A percentile compares a stretch with the other conserved stretches of the same genome.
Conservation (phyloP, 2,329 filamentous ascomycete genomes). For the Colletotrichum tamarilloi region DNA sequence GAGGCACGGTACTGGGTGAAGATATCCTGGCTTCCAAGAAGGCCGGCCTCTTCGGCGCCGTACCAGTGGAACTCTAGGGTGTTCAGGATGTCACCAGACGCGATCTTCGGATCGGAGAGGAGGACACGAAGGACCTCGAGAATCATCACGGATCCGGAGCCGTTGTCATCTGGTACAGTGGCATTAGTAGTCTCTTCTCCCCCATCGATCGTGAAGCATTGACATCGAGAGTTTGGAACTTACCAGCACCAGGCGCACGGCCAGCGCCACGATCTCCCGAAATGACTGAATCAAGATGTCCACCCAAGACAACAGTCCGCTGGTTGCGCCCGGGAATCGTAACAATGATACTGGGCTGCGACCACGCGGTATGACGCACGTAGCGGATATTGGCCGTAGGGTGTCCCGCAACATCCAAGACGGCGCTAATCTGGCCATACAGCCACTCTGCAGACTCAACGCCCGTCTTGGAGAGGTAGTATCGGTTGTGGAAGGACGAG, state of each 20-base stretch:
- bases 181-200: not conserved
- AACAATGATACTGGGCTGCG: constrained; percentile 83
- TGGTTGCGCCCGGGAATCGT: constrained; percentile 77
- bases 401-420: constrained; percentile 71
- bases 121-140: constrained; percentile 81
- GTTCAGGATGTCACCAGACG: constrained; percentile 73
- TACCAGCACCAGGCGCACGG: constrained; percentile 73
- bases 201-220: not conserved
- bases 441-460: constrained; percentile 82
- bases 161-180: constrained; percentile 74
- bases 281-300: constrained; percentile 86
- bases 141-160: constrained; percentile 81
- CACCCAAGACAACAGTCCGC: constrained; percentile 81
- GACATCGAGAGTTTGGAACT: not conserved
- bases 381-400: constrained; percentile 68
- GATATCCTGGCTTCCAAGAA: constrained; percentile 75
- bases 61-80: constrained; percentile 92
- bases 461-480: constrained; percentile 74
- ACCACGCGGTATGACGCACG: constrained; percentile 76
- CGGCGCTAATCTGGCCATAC: constrained; percentile 70
- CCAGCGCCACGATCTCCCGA: constrained; percentile 76
- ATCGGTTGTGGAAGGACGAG: constrained; percentile 74
- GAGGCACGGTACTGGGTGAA: constrained; percentile 50
- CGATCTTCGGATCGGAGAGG: constrained; percentile 70
- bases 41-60: constrained; percentile 82